Conservation (phyloP, 2,329 filamentous ascomycete species). For the Alternaria gaisen region DNA sequence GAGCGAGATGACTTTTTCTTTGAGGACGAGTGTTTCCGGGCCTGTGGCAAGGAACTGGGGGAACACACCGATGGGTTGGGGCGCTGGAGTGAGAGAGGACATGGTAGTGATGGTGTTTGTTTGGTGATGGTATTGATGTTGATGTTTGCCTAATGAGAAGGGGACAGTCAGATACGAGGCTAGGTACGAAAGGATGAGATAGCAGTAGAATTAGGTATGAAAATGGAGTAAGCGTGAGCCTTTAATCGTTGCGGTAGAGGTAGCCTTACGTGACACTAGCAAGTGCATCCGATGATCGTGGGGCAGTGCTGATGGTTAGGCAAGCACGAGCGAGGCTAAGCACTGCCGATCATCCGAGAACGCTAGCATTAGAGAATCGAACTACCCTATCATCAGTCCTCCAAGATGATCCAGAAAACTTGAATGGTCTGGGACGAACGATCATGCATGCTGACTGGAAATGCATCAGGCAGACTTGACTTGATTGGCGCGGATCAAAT, state of each 20-base stretch:
- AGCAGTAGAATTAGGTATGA: neutral
- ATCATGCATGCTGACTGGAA: neutral
- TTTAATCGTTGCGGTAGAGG: neutral
- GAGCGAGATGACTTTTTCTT: constrained; percentile 69
- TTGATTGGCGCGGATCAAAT: neutral
- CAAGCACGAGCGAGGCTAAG: constrained; percentile 8
- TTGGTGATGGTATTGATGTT: neutral
- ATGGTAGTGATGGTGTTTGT: constrained; percentile 21
- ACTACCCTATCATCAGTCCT: constrained; percentile 1
- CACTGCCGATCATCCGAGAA: neutral
- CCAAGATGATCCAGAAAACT: neutral
- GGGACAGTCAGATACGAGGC: neutral
- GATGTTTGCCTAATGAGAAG: neutral
- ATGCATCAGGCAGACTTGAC: neutral
- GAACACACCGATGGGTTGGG: constrained; percentile 41
- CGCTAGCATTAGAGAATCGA: neutral
- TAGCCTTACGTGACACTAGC: constrained; percentile 8
- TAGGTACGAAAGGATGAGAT: neutral
- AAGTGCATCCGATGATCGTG: neutral
- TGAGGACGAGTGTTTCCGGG: constrained; percentile 62
- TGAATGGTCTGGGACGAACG: neutral
- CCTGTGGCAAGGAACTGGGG: constrained; percentile 36
- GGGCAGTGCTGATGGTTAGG: constrained; percentile 9
- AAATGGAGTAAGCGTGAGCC: neutral
- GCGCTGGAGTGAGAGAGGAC: constrained; percentile 22